A percentile compares a stretch with the other conserved stretches of the same genome.
phyloP scores from a whole-genome alignment of 2,329 filamentous ascomycete species.

The Penicillium sp. region DNA sequence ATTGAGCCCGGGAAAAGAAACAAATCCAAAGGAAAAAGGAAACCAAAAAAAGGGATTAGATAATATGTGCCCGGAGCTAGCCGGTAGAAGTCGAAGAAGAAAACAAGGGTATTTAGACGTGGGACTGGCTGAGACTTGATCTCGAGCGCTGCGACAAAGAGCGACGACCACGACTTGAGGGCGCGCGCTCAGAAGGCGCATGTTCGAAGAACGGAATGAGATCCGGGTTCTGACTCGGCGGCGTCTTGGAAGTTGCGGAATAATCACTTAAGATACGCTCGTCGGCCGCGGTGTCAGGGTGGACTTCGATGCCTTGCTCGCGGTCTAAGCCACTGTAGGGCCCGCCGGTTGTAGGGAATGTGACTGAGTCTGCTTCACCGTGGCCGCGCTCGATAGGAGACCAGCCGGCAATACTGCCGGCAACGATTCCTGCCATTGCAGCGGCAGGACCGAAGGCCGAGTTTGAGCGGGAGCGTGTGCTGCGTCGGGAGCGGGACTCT shows the following conservation, averaged over 20 bases:
- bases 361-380: slow-evolving; percentile 26
- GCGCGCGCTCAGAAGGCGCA: slow-evolving; percentile 36
- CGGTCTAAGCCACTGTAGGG: slow-evolving; percentile 42
- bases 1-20: not conserved
- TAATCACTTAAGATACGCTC: slow-evolving; percentile 47
- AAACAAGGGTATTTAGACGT: slow-evolving; percentile 6
- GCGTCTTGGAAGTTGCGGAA: slow-evolving; percentile 35
- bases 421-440: slow-evolving; percentile 66
- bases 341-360: slow-evolving; percentile 36
- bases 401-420: slow-evolving; percentile 66
- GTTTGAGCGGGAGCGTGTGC: slow-evolving; percentile 61
- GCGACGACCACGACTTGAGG: slow-evolving; percentile 37
- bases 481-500: slow-evolving; percentile 51
- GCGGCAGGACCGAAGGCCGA: slow-evolving; percentile 60
- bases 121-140: slow-evolving; percentile 36
- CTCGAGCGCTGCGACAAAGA: slow-evolving; percentile 40
- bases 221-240: slow-evolving; percentile 51
- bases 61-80: not conserved
- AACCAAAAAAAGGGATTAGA: slow-evolving; percentile 1
- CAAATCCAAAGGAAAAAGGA: no score
- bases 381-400: slow-evolving; percentile 57
- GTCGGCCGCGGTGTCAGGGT: slow-evolving; percentile 47
- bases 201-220: slow-evolving; percentile 48
- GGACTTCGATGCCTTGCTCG: slow-evolving; percentile 49
- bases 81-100: not conserved